Base-by-base conservation (phyloP, 352 stramenopile genomes). In the Saprolegnia diclina region DNA sequence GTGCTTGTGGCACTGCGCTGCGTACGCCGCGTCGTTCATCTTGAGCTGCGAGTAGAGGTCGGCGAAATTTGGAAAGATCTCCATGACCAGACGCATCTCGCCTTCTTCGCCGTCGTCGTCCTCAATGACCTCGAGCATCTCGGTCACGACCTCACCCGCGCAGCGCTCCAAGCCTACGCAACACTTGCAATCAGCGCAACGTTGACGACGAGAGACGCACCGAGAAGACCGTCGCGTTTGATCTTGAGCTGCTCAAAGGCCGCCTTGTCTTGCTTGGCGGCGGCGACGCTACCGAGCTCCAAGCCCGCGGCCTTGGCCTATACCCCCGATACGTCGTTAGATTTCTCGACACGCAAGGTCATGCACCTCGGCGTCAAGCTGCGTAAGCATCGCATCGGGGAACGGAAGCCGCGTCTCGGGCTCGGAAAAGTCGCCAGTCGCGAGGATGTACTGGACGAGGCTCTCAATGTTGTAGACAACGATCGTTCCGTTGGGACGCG, bases 381-480 rank as follows among this genome's bases (percentile, higher is more conserved):
- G 79, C 16, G 73, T 76, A 63, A 96, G 71, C 65, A 95, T 78
- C 18, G 89, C 80, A 46, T 96, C 87, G 0, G 83, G 86, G 73
- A 96, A 96, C 29, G 85, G 81, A 70, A 96, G 88, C 16, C 86
- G 82, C 24, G 88, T 96, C 71, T 96, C 78, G 22, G 88, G 88
- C 75, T 96, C 88, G 0, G 83, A 89, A 65, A 96, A 96, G 73
- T 94, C 82, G 24, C 88, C 88, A n/a, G 87, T 95, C 4, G 81
- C 80, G 4, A 96, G 75, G 57, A 96, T 91, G 67, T 96, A 96
- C 62, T 94, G 85, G 11, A 96, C 82, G 21, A 96, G 79, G 38
- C 80, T 82, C 32, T 95, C 87, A 35, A 96, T 80, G 64, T 94
- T 91, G 79, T 95, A 96, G 54, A 87, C 72, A 19, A 95, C 86